Conservation (phyloP, 176 grass and related monocot species). For the Poa annua region DNA sequence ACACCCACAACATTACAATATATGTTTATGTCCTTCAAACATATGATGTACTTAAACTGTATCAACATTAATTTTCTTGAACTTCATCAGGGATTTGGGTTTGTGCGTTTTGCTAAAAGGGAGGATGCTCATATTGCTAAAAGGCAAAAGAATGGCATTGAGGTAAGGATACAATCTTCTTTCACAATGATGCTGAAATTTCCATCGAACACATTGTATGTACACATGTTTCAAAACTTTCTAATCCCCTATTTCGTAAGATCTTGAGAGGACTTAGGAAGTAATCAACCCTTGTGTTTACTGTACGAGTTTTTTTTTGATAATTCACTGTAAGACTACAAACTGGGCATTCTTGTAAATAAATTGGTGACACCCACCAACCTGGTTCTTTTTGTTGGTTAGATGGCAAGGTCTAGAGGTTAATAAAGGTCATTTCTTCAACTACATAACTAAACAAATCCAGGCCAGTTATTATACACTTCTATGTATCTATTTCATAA, state of each 20-base stretch:
- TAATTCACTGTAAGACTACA: slow-evolving; percentile 15
- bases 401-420: neutral
- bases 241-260: slow-evolving; percentile 10
- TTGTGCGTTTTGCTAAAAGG: slow-evolving; percentile 70
- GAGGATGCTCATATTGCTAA: slow-evolving; percentile 63
- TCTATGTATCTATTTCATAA: neutral
- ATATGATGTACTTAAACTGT: neutral
- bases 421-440: slow-evolving; percentile 3
- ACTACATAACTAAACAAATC: neutral
- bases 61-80: slow-evolving; percentile 23
- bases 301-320: neutral
- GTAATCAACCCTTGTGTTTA: slow-evolving; percentile 6
- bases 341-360: slow-evolving; percentile 1
- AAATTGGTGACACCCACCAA: slow-evolving; percentile 1
- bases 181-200: slow-evolving; percentile 28
- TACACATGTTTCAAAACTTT: slow-evolving; percentile 11
- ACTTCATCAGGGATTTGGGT: slow-evolving; percentile 76
- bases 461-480: neutral
- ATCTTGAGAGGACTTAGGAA: slow-evolving; percentile 17
- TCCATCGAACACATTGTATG: neutral
- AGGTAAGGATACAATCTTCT: slow-evolving; percentile 54
- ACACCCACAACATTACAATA: neutral
- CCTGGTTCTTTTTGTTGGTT: slow-evolving; percentile 1
- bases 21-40: slow-evolving; percentile 16
- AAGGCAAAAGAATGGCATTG: slow-evolving; percentile 63